Evolutionary conservation across 2,329 filamentous ascomycete genomes (phyloP).

Genomic region (Ploettnerulaceae sp.): DNA sequence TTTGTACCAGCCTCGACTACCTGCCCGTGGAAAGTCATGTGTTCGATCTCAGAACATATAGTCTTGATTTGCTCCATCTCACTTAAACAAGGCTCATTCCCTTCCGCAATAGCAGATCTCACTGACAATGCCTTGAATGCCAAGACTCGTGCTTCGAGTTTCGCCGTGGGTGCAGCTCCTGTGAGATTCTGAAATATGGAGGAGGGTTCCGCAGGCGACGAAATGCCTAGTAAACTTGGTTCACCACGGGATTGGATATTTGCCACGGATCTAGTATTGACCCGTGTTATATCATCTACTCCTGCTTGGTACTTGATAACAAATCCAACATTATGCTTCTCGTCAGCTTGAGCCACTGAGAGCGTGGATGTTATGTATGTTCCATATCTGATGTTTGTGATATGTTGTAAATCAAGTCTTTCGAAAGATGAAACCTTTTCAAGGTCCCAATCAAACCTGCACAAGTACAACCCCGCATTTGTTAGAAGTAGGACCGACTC

Average conservation of each 20-base stretch:
- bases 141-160: constrained; percentile 36
- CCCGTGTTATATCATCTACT: constrained; percentile 65
- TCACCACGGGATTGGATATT: constrained; percentile 39
- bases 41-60: constrained; percentile 73
- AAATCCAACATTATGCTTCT: constrained; percentile 76
- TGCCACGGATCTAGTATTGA: constrained; percentile 80
- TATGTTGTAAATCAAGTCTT: constrained; percentile 69
- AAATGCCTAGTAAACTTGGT: constrained; percentile 14
- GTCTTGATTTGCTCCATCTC: constrained; percentile 35
- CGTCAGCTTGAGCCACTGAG: constrained; percentile 70
- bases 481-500: constrained; percentile 87
- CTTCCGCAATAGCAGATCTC: constrained; percentile 36
- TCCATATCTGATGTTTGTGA: constrained; percentile 70
- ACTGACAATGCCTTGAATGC: constrained; percentile 54
- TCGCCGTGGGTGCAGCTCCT: constrained; percentile 6
- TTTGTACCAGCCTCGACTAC: constrained; percentile 35
- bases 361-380: constrained; percentile 89
- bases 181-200: constrained; percentile 17
- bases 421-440: constrained; percentile 95
- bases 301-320: constrained; percentile 72
- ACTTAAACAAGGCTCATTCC: constrained; percentile 19
- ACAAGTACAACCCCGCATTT: constrained; percentile 78
- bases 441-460: constrained; percentile 88
- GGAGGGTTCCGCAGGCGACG: constrained; percentile 12
- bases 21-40: constrained; percentile 52